Evolutionary conservation across 2,329 filamentous ascomycete genomes (phyloP).

Genomic region (Grosmannia clavigera): DNA sequence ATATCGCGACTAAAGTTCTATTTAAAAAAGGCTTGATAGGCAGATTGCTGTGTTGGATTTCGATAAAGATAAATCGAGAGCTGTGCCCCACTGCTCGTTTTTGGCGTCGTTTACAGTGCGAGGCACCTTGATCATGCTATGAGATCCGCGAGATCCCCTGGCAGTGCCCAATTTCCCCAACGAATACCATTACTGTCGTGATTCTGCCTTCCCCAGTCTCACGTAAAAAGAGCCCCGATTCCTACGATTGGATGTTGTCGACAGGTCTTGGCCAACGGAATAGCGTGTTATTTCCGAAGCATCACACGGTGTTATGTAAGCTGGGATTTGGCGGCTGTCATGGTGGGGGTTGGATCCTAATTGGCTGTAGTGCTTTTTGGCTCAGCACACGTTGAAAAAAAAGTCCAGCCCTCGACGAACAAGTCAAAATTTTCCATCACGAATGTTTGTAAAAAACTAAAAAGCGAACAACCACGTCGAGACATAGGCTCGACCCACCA

Average conservation of each 20-base stretch:
- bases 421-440: constrained; percentile 11
- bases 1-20: background rate
- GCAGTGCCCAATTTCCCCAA: background rate
- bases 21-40: background rate
- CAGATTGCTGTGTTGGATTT: background rate
- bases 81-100: background rate
- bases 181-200: background rate
- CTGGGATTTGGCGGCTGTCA: background rate
- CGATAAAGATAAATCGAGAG: background rate
- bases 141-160: background rate
- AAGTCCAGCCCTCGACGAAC: constrained; percentile 12
- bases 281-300: background rate
- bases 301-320: constrained; percentile 3
- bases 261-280: background rate
- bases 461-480: background rate
- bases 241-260: background rate
- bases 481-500: background rate
- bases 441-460: background rate
- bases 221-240: background rate
- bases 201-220: background rate
- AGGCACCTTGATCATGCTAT: background rate
- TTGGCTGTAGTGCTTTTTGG: background rate
- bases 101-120: background rate
- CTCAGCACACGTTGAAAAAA: constrained; percentile 10
- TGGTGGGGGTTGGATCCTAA: constrained; percentile 1